Conservation (phyloP, 495 filamentous ascomycete species). For the Neurospora hispaniola region DNA sequence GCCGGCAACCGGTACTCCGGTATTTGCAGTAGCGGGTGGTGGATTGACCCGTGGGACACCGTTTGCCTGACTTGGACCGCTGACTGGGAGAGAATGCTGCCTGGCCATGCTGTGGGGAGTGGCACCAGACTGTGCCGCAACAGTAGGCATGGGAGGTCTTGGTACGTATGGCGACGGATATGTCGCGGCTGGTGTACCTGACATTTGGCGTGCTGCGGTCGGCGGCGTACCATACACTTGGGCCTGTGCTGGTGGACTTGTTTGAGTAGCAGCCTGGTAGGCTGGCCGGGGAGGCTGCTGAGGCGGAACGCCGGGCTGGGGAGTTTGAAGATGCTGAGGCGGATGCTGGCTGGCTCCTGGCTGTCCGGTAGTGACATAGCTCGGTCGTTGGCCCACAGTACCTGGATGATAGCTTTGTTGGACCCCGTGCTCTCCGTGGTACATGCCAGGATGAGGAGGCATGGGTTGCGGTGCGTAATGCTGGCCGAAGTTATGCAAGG, state of each 20-base stretch:
- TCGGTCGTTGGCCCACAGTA: conserved; percentile 16
- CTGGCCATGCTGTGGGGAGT: conserved; percentile 10
- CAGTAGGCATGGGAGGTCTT: conserved; percentile 17
- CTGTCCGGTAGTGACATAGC: conserved; percentile 12
- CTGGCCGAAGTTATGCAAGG: conserved; percentile 18
- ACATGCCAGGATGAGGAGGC: conserved; percentile 20
- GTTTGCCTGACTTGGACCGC: conserved; percentile 9
- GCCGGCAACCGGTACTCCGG: neutral
- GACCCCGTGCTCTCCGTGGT: conserved; percentile 13
- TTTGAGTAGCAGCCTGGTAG: conserved; percentile 21
- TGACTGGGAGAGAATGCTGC: conserved; percentile 6
- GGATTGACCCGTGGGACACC: conserved; percentile 11
- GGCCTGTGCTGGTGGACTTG: conserved; percentile 23
- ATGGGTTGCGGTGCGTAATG: conserved; percentile 14
- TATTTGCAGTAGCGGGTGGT: conserved; percentile 1
- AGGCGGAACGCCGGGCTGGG: conserved; percentile 13
- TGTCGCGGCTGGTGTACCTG: conserved; percentile 23
- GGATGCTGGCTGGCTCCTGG: conserved; percentile 17
- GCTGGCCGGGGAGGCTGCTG: conserved; percentile 17
- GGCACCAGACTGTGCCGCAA: conserved; percentile 9
- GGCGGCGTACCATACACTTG: conserved; percentile 19
- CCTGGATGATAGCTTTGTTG: conserved; percentile 17
- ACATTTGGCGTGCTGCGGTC: conserved; percentile 20
- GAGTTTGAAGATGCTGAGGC: conserved; percentile 12
- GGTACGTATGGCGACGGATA: conserved; percentile 37